Percentiles rank a stretch among this genome's conserved stretches.
phyloP scores from a whole-genome alignment of 2,329 filamentous ascomycete genomes.

The Aspergillus hortae region DNA sequence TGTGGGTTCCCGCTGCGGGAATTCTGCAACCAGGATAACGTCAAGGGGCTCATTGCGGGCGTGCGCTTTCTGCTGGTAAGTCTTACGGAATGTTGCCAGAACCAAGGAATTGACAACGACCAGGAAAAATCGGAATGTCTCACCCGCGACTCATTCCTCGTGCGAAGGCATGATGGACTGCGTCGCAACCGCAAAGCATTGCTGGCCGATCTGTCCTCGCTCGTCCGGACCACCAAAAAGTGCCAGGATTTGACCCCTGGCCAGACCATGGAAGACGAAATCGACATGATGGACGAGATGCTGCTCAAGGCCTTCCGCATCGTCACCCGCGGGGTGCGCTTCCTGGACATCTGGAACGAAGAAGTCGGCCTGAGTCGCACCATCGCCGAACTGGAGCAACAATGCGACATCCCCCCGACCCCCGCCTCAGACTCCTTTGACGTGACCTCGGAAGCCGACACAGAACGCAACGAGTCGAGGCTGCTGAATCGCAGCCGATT shows the following conservation, averaged over 20 bases:
- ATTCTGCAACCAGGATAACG: slow-evolving; percentile 88
- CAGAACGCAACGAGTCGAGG: slow-evolving; percentile 31
- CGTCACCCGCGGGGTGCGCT: slow-evolving; percentile 83
- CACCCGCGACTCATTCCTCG: slow-evolving; percentile 71
- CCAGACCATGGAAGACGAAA: slow-evolving; percentile 35
- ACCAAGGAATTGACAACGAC: neutral
- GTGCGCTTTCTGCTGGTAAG: slow-evolving; percentile 84
- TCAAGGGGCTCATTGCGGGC: slow-evolving; percentile 88
- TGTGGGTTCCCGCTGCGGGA: slow-evolving; percentile 71
- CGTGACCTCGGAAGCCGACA: slow-evolving; percentile 21
- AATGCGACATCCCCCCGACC: slow-evolving; percentile 32
- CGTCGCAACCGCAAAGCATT: slow-evolving; percentile 81
- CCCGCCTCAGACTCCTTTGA: slow-evolving; percentile 39
- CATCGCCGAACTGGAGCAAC: slow-evolving; percentile 37
- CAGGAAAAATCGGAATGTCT: slow-evolving; percentile 87
- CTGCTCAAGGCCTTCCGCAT: slow-evolving; percentile 91
- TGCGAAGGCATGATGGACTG: slow-evolving; percentile 72
- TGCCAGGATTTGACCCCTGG: slow-evolving; percentile 70
- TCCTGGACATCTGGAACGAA: slow-evolving; percentile 78
- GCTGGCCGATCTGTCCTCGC: slow-evolving; percentile 79
- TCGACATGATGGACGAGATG: slow-evolving; percentile 77
- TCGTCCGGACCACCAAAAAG: slow-evolving; percentile 85
- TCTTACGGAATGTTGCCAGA: slow-evolving; percentile 16
- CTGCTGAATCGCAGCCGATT: slow-evolving; percentile 31
- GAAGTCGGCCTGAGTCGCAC: slow-evolving; percentile 44